A percentile compares a stretch with the other conserved stretches of the same genome.
Conservation (phyloP, 1,139 yeast species). For the Spencermartinsiella ligniputridi region DNA sequence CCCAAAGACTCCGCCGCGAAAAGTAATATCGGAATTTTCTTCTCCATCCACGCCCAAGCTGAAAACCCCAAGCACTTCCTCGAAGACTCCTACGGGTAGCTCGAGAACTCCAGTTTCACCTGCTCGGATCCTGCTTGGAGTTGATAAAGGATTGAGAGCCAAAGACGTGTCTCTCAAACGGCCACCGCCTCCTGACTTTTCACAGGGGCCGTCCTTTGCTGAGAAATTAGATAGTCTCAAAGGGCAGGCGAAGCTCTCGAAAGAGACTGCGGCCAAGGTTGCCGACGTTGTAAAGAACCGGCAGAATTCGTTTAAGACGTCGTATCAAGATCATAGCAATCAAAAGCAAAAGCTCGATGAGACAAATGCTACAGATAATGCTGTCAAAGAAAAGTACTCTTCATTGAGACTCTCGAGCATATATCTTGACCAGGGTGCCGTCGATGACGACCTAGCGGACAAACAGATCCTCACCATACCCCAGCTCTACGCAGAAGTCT, state of each 20-base stretch:
- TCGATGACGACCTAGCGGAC: constrained; percentile 18
- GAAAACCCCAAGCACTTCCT: not conserved
- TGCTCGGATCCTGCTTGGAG: constrained; percentile 13
- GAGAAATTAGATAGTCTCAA: constrained; percentile 2
- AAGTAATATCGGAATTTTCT: not conserved
- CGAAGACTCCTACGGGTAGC: not conserved
- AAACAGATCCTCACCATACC: constrained; percentile 19
- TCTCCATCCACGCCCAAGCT: not conserved
- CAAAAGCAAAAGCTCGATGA: not conserved
- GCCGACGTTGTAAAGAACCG: not conserved
- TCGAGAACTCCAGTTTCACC: constrained; percentile 9
- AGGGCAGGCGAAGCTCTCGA: constrained; percentile 2
- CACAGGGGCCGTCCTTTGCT: constrained; percentile 5
- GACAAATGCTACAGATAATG: not conserved
- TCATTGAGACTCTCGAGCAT: constrained; percentile 14
- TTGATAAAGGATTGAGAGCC: constrained; percentile 18
- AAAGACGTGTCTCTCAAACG: constrained; percentile 15
- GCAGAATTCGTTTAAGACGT: not conserved
- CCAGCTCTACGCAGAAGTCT: constrained; percentile 42
- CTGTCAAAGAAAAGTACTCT: constrained; percentile 17
- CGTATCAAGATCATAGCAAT: not conserved
- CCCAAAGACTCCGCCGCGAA: not conserved
- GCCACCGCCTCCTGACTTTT: constrained; percentile 4
- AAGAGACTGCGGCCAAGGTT: constrained; percentile 4
- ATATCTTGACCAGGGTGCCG: constrained; percentile 11